Evolutionary conservation across 768 basidiomycete genomes (phyloP), one percentile per base, ranked within the genome.

Genomic region (Termitomyces sp.): DNA sequence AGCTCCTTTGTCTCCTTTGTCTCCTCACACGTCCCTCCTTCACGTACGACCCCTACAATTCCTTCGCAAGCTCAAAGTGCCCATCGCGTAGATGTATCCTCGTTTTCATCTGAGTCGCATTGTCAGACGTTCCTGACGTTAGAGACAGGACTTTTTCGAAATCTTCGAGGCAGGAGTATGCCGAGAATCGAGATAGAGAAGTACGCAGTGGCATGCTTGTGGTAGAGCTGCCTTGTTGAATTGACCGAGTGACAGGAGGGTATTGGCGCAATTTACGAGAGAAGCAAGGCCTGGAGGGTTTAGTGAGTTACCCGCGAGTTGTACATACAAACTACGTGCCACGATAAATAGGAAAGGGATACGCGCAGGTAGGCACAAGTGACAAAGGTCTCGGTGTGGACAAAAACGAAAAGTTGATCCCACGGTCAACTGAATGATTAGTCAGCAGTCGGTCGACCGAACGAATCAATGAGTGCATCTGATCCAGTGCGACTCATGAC

Each of bases 161-260:
- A 66, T 96, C 94, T 11, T 92, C 86, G 1, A 96, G 1, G 94
- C 94, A 16, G 77, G 74, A 12, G 73, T 56, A 62, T 94, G 88
- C 33, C 89, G 78, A n/a, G n/a, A n/a, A n/a, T n/a, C 25, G 84
- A 85, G 11, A 90, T 71, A 2, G 90, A 91, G 61, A 89, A 81
- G 68, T 93, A 90, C 1, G 93, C 91, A 0, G 94, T 98, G 0
- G 92, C 94, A 22, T 94, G 86, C 77, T 64, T 93, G 96, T 7
- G 83, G 73, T 60, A 77, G 85, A 12, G 88, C 86, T 15, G 94
- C 94, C 61, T 96, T 93, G 40, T 73, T 80, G 67, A 87, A 94
- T 58, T 89, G 85, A 7, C 92, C 92, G 1, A 80, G 72, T 0
- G 88, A 84, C 18, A 94, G 80, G 3, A 89, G 65, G 10, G 78